Conservation (phyloP, 2,329 filamentous ascomycete species). For the Clonostachys chloroleuca region DNA sequence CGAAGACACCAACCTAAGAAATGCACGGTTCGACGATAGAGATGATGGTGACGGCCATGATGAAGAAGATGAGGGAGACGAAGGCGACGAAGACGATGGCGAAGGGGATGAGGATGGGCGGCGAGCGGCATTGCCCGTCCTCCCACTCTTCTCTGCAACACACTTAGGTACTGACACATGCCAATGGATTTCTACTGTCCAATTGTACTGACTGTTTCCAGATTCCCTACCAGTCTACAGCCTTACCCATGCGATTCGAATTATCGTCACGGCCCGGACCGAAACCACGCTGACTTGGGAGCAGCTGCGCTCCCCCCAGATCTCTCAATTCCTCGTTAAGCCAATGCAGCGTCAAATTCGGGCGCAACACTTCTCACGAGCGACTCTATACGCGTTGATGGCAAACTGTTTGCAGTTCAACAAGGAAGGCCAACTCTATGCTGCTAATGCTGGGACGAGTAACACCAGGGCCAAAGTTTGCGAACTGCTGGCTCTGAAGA, state of each 20-base stretch:
- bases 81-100: constrained; percentile 38
- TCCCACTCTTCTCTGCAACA: constrained; percentile 77
- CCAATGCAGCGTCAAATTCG: constrained; percentile 90
- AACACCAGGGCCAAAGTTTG: constrained; percentile 83
- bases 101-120: constrained; percentile 29
- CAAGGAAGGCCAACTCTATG: constrained; percentile 79
- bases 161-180: constrained; percentile 59
- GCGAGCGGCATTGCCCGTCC: constrained; percentile 28
- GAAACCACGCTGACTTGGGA: constrained; percentile 95
- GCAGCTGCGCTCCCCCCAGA: constrained; percentile 89
- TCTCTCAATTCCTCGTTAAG: constrained; percentile 93
- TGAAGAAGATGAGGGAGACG: constrained; percentile 34
- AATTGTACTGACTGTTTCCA: constrained; percentile 24
- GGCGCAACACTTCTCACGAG: constrained; percentile 76
- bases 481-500: constrained; percentile 83
- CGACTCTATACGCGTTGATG: constrained; percentile 84
- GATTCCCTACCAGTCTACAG: constrained; percentile 86
- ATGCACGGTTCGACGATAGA: constrained; percentile 7
- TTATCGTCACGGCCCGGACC: constrained; percentile 77
- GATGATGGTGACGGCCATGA: constrained; percentile 43
- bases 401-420: constrained; percentile 91
- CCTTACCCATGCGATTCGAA: constrained; percentile 84
- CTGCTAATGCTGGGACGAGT: constrained; percentile 79
- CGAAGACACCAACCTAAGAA: constrained; percentile 12
- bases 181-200: neutral